Percentiles rank a stretch among this genome's conserved stretches.
These are phyloP conservation scores for Suhomyces panamericanus DNA, from an alignment of 1,139 yeast genomes.

Conservation along the genomic window DNA sequence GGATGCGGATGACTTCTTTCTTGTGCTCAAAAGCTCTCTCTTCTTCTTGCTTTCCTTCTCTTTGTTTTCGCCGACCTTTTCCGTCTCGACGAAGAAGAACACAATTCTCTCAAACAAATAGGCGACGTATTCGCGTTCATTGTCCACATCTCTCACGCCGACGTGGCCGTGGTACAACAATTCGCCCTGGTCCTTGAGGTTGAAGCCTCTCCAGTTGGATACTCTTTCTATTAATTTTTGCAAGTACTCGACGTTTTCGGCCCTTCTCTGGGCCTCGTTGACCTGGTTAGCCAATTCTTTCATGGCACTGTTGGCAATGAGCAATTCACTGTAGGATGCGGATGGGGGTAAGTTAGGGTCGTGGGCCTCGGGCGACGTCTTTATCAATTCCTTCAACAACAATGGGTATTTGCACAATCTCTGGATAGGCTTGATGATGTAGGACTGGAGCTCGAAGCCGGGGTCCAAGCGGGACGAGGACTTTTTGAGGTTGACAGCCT, in stretches of 20 bases:
- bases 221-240: conserved; percentile 72
- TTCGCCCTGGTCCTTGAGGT: conserved; percentile 79
- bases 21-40: conserved; percentile 37
- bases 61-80: conserved; percentile 20
- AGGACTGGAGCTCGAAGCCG: conserved; percentile 85
- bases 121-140: conserved; percentile 86
- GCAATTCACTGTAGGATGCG: conserved; percentile 67
- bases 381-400: conserved; percentile 71
- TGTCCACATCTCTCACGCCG: conserved; percentile 72
- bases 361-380: conserved; percentile 45
- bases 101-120: conserved; percentile 86
- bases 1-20: conserved; percentile 43
- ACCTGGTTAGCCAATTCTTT: conserved; percentile 75
- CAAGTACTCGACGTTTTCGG: conserved; percentile 78
- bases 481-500: conserved; percentile 55
- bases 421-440: conserved; percentile 91
- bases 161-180: conserved; percentile 75
- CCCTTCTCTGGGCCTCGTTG: conserved; percentile 90
- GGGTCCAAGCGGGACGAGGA: conserved; percentile 72
- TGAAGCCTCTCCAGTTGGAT: conserved; percentile 93
- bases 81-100: conserved; percentile 65
- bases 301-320: conserved; percentile 65
- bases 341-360: conserved; percentile 40
- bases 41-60: conserved; percentile 32
- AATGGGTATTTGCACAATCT: conserved; percentile 92